Evolutionary conservation across 306 rosid species (phyloP), one percentile per base, ranked within the genome.

Genomic region (Citrullus amarus): DNA sequence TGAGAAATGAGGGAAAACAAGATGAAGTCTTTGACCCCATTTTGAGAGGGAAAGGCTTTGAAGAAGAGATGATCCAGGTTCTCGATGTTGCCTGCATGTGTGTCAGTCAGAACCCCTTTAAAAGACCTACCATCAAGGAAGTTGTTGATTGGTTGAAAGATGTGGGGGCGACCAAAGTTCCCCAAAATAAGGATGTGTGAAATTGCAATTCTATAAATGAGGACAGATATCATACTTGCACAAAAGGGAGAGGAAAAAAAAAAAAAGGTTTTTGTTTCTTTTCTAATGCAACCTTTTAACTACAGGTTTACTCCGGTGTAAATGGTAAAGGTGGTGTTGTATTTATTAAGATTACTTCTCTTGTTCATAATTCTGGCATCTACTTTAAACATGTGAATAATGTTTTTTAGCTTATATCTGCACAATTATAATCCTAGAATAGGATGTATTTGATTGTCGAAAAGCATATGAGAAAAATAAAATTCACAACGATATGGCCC

Each of bases 51-150:
- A 92, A 89, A 12, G 92, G 93, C 11, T 90, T 80, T 82, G 96
- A 92, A 80, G 91, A 81, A 55, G 87, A 94, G 88, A 90, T 94
- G 93, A 78, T 87, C 56, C 87, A 87, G 88, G 96, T 92, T 13
- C 92, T 94, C 17, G 95, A 94, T 78, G 88, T 90, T 81, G 98
- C 97, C 28, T 94, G 94, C 85, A 79, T 92, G 93, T 94, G 98
- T 84, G 89, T 92, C 53, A 89, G 81, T 86, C 89, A 69, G 75
- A 90, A 88, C 83, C 98, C 96, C 82, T 73, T 92, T 77, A 90
- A 88, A 88, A 90, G 98, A 84, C 97, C 98, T 69, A 84, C 82
- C 80, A 94, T 94, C 75, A 88, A 77, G 79, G 96, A 94, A 86
- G 97, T 94, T 78, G 96, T 90, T 16, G 89, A 89, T 81, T 90